Percentiles rank a stretch among this genome's conserved stretches.
phyloP scores from a whole-genome alignment of 768 basidiomycete genomes.

The Tulasnella sp. region DNA sequence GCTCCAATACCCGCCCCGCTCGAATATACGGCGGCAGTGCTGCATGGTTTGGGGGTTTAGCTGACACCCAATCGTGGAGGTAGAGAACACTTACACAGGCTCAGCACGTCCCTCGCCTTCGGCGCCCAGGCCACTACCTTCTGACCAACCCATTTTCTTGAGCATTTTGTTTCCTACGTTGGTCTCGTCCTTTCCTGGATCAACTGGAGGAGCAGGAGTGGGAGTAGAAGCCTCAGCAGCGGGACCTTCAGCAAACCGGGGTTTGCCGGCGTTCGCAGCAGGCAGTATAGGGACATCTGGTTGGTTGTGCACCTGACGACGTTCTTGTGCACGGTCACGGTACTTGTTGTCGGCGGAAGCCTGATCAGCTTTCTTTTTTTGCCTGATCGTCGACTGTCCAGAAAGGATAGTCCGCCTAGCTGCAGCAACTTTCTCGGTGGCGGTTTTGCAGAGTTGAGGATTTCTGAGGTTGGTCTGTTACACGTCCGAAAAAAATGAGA shows the following conservation, averaged over 20 bases:
- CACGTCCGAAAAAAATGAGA: neutral
- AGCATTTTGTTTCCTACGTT: slow-evolving; percentile 90
- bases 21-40: slow-evolving; percentile 77
- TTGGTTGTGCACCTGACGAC: slow-evolving; percentile 84
- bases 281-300: slow-evolving; percentile 56
- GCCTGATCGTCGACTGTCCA: slow-evolving; percentile 35
- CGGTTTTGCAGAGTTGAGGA: slow-evolving; percentile 58
- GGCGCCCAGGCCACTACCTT: slow-evolving; percentile 78
- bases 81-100: slow-evolving; percentile 55
- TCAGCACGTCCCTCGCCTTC: slow-evolving; percentile 79
- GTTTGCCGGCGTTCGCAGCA: slow-evolving; percentile 31
- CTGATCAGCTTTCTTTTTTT: slow-evolving; percentile 31
- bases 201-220: slow-evolving; percentile 54
- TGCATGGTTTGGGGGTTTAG: slow-evolving; percentile 28
- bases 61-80: neutral
- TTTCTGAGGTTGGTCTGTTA: slow-evolving; percentile 79
- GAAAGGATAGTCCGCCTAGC: slow-evolving; percentile 17
- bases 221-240: slow-evolving; percentile 43
- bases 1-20: slow-evolving; percentile 89
- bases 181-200: slow-evolving; percentile 68
- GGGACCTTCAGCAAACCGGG: slow-evolving; percentile 52
- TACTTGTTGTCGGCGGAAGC: slow-evolving; percentile 55
- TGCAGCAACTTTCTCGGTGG: slow-evolving; percentile 41
- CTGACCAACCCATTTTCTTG: slow-evolving; percentile 98
- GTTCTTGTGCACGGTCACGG: slow-evolving; percentile 89